Evolutionary conservation across 192 early-diverging fungal species (phyloP), one percentile per base, ranked within the genome.

Genomic region (Blastocladiella britannica): DNA sequence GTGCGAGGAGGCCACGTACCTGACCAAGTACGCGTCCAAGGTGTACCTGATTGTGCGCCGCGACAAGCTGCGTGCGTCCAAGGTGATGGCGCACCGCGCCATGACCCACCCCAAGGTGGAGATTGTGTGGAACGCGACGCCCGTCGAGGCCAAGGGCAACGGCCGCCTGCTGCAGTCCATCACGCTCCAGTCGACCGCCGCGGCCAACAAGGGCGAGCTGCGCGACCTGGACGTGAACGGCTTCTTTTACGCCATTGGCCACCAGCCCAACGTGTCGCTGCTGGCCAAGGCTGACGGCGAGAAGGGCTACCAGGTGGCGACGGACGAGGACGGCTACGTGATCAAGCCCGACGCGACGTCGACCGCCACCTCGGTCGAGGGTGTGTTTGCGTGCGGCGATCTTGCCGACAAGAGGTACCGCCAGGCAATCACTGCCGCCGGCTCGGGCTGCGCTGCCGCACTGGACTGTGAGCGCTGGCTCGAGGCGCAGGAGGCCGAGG

Each of bases 181-280:
- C 15, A 77, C 75, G 23, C 72, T 87, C 63, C 63, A 86, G 71
- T 78, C 91, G 67, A 91, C 85, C 57, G 70, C 77, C 56, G 24
- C 29, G 24, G 64, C 59, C 23, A 58, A 63, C 2, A 83, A 86
- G 18, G 71, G 74, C 20, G 82, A 82, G 67, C 71, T 52, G 26
- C 62, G 71, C 59, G 71, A 80, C 24, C 67, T 94, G 54, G 65
- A 76, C 23, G 84, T 84, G 31, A 93, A 85, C 59, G 94, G 94
- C 37, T 70, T 98, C 56, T 96, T 98, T 70, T 98, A 96, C 67
- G 94, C 94, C 26, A 96, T 98, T 67, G 94, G 94, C 51, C 94
- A 98, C 68, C 77, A 69, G 28, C 93, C 93, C 30, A 91, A 92
- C 71, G 68, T 68, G 7, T 60, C 28, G 9, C 24, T 71, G n/a